Conservation (phyloP, 495 filamentous ascomycete genomes). For the Jackrogersella multiformis region DNA sequence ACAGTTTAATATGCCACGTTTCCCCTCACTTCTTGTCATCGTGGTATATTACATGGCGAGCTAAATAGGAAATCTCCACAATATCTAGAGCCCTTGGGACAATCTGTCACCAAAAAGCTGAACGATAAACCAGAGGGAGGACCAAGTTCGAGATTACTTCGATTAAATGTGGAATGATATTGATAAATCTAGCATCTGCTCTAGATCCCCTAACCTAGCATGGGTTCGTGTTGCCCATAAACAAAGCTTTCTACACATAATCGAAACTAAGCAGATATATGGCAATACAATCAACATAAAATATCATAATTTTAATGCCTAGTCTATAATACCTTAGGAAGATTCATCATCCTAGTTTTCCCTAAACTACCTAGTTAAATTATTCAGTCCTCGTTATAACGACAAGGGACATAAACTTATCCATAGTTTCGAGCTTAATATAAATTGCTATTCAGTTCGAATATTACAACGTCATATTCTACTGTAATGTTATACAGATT, state of each 20-base stretch:
- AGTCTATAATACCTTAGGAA: too few relatives aligned
- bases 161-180: slow-evolving; percentile 2
- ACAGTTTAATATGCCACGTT: slow-evolving; percentile 18
- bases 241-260: slow-evolving; percentile 20
- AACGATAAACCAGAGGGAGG: neutral
- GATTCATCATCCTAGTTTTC: neutral
- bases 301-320: too few relatives aligned
- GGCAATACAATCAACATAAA: too few relatives aligned
- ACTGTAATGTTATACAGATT: too few relatives aligned
- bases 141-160: slow-evolving; percentile 14
- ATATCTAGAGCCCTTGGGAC: slow-evolving; percentile 21
- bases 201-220: neutral
- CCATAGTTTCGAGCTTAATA: too few relatives aligned
- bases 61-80: slow-evolving; percentile 31
- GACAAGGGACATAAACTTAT: too few relatives aligned
- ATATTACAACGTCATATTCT: too few relatives aligned
- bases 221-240: neutral
- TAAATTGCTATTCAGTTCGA: too few relatives aligned
- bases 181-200: slow-evolving; percentile 4
- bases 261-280: slow-evolving; percentile 1
- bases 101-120: slow-evolving; percentile 12
- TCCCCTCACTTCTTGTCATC: slow-evolving; percentile 35
- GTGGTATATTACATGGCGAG: slow-evolving; percentile 28
- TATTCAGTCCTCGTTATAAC: too few relatives aligned
- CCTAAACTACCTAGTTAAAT: too few relatives aligned